A percentile compares a stretch with the other conserved stretches of the same genome.
Evolutionary conservation across 2,329 filamentous ascomycete genomes (phyloP).

Genomic region (Aspergillus pseudoviridinutans): DNA sequence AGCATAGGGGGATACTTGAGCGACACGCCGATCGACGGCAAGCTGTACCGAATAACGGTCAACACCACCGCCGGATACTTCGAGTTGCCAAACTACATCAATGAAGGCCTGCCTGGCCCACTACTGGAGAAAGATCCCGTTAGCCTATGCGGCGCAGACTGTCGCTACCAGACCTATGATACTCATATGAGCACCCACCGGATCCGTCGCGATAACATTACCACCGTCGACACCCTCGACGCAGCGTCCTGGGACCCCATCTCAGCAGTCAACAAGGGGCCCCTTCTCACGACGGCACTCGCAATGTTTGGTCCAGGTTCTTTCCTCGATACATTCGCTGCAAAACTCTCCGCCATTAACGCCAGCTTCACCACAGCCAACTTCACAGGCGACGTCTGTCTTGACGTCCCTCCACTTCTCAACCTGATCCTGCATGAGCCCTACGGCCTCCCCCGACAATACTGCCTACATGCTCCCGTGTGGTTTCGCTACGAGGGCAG

Average conservation of each 20-base stretch:
- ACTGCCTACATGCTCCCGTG: not conserved
- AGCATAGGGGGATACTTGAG: not conserved
- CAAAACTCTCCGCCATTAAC: not conserved
- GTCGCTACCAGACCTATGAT: not conserved
- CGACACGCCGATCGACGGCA: not conserved
- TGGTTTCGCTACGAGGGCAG: not conserved
- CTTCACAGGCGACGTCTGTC: not conserved
- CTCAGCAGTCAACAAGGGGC: constrained; percentile 11
- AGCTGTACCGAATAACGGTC: constrained; percentile 19
- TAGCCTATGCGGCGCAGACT: constrained; percentile 1
- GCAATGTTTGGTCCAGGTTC: constrained; percentile 23
- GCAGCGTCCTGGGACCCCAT: not conserved
- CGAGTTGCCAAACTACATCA: constrained; percentile 29
- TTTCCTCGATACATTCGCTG: constrained; percentile 10
- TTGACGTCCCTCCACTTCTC: not conserved
- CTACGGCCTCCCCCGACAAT: not conserved
- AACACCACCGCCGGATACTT: constrained; percentile 31
- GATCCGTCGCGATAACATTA: not conserved
- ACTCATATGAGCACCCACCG: not conserved
- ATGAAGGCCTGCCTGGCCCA: constrained; percentile 16
- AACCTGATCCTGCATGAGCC: not conserved
- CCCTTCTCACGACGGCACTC: constrained; percentile 17
- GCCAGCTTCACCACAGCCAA: not conserved
- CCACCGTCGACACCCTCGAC: not conserved
- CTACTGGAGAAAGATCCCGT: constrained; percentile 11